Evolutionary conservation across 2,329 filamentous ascomycete genomes (phyloP).

Genomic region (Cercospora canescens): DNA sequence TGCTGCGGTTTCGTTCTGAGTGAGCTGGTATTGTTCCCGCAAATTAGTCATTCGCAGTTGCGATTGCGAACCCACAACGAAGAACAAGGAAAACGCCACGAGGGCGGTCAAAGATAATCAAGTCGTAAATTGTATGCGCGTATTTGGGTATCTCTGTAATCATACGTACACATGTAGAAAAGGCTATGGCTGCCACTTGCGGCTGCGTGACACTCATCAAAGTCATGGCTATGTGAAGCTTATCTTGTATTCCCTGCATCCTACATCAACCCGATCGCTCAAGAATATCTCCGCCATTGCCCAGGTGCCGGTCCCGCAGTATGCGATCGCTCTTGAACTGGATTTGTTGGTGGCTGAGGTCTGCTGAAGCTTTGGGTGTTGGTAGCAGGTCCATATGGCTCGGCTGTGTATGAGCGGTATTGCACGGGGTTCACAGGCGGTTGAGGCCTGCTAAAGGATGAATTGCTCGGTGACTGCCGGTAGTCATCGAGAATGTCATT

Average conservation of each 20-base stretch:
- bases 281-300: conserved; percentile 7
- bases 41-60: not conserved
- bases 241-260: conserved; percentile 1
- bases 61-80: not conserved
- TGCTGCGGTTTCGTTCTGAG: too few species aligned
- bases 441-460: not conserved
- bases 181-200: not conserved
- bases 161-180: conserved; percentile 4
- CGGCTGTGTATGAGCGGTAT: conserved; percentile 1
- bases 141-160: conserved; percentile 14
- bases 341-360: not conserved
- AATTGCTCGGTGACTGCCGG: conserved; percentile 2
- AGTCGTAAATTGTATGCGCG: not conserved
- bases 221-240: conserved; percentile 11
- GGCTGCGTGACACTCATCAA: conserved; percentile 14
- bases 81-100: not conserved
- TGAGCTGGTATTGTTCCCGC: too few species aligned
- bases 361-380: not conserved
- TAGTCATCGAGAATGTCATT: conserved; percentile 30
- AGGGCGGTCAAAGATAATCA: conserved; percentile 1
- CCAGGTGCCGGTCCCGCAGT: conserved; percentile 4
- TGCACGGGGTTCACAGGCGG: conserved; percentile 6
- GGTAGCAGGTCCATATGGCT: conserved; percentile 17
- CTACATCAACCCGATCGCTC: not conserved
- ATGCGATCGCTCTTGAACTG: conserved; percentile 2